Evolutionary conservation across 495 filamentous ascomycete genomes (phyloP), one percentile per base, ranked within the genome.

Genomic region (Neurospora sp.): DNA sequence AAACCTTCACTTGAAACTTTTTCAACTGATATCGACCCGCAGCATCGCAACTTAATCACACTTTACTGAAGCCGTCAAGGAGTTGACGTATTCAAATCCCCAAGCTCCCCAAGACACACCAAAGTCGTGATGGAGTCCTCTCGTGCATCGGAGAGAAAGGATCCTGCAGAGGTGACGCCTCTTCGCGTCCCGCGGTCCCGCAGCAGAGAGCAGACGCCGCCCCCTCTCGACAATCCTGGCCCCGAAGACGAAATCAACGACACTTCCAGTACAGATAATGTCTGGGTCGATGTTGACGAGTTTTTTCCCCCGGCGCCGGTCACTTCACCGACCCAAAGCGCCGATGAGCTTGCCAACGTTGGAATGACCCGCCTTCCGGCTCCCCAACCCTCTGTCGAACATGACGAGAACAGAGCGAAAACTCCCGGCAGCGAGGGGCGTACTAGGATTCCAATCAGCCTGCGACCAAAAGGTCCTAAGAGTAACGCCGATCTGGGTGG

Each of bases 401-500:
- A 66, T 9, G 11, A 31, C 7, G 54, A 66, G 54, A 31, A 66
- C 54, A 35, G 14, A 35, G 1, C 12, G 27, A 9, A 66, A 4
- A 37, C 54, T 27, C 14, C 7, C 23, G 7, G 7, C 31, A 35
- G 27, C 54, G 54, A 35, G 12, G 54, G 12, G 5, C 1, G 6
- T 5, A 37, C 27, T 8, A 35, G 7, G 27, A 31, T 66, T 66
- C 54, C 27, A 23, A 35, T 9, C 54, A 35, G 12, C 12, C 14
- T 35, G 27, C 54, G 54, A 35, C 18, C 54, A 16, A 66, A 66
- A 37, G 27, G 54, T 8, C 27, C 27, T 1, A 66, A 66, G 27
- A 66, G 54, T 71, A 73, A 76, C 44, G 76, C 71, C 9, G 39
- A 11, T 39, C 39, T 78, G 71, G 39, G 42, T 31, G 39, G 62